Conservation (phyloP, 2,329 filamentous ascomycete genomes). For the Fusarium austroafricanum region DNA sequence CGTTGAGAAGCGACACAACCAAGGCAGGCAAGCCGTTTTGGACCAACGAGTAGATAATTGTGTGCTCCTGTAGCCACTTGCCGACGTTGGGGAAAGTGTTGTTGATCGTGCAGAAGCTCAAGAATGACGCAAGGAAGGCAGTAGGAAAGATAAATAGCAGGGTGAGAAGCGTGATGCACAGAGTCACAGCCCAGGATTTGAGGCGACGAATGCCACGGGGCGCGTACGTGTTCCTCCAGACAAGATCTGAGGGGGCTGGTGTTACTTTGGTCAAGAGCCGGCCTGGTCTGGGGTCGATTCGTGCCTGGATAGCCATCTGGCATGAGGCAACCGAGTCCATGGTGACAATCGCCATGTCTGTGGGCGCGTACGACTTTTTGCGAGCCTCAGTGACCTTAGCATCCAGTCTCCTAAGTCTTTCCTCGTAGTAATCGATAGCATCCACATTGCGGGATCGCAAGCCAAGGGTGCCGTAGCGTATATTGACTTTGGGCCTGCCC, state of each 20-base stretch:
- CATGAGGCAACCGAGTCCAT: conserved; percentile 94
- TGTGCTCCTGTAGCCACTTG: conserved; percentile 73
- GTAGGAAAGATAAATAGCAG: conserved; percentile 90
- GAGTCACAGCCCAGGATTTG: conserved; percentile 85
- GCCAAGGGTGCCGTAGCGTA: conserved; percentile 83
- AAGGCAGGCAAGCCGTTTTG: conserved; percentile 90
- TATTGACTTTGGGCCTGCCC: conserved; percentile 73
- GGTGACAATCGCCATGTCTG: conserved; percentile 91
- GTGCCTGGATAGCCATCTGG: conserved; percentile 96
- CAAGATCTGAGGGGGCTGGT: conserved; percentile 89
- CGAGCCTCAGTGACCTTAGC: conserved; percentile 77
- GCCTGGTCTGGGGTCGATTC: conserved; percentile 89
- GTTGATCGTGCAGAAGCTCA: conserved; percentile 84
- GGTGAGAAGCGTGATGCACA: conserved; percentile 84
- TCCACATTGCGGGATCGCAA: conserved; percentile 80
- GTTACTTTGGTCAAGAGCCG: conserved; percentile 86
- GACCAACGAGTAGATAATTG: conserved; percentile 79
- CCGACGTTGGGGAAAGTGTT: conserved; percentile 78
- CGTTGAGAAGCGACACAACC: conserved; percentile 86
- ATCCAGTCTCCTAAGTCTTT: conserved; percentile 82
- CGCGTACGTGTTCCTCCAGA: conserved; percentile 94
- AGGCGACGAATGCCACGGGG: conserved; percentile 78
- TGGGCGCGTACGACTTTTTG: conserved; percentile 79
- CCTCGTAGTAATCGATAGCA: conserved; percentile 94
- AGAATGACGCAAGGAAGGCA: conserved; percentile 78